Percentiles rank a stretch among this genome's conserved stretches.
These are phyloP conservation scores for Lichenothelia convexa DNA, from an alignment of 495 filamentous ascomycete species.

Conservation along the genomic window DNA sequence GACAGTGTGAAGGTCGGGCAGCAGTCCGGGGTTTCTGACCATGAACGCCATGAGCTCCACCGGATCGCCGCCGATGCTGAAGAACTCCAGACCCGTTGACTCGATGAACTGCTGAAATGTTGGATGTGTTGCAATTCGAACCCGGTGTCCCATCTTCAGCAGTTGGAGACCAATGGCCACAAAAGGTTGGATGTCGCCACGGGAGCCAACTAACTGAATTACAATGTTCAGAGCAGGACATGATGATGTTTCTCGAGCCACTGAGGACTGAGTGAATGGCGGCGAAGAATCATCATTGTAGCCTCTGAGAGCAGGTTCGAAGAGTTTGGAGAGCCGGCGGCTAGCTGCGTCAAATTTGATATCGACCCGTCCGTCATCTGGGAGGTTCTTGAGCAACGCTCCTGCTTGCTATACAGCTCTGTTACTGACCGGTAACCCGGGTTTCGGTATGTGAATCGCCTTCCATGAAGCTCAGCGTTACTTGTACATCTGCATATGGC, in stretches of 20 bases:
- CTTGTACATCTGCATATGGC: too few relatives aligned
- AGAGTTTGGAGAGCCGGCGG: slow-evolving; percentile 40
- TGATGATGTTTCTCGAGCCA: slow-evolving; percentile 37
- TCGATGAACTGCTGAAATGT: slow-evolving; percentile 38
- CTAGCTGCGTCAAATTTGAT: slow-evolving; percentile 58
- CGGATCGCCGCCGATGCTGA: slow-evolving; percentile 44
- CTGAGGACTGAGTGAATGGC: slow-evolving; percentile 43
- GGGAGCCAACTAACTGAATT: slow-evolving; percentile 34
- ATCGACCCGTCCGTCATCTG: slow-evolving; percentile 53
- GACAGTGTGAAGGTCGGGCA: slow-evolving; percentile 25
- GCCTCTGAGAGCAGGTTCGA: slow-evolving; percentile 43
- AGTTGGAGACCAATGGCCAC: slow-evolving; percentile 34
- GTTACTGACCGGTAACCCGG: too few relatives aligned
- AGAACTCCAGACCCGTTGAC: slow-evolving; percentile 40
- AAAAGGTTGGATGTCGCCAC: slow-evolving; percentile 37
- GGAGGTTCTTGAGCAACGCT: too few relatives aligned
- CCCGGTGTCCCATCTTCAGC: slow-evolving; percentile 26
- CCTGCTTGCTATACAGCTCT: too few relatives aligned
- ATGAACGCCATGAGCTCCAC: slow-evolving; percentile 42
- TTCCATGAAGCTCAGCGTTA: too few relatives aligned
- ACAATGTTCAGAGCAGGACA: slow-evolving; percentile 29
- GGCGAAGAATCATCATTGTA: slow-evolving; percentile 32
- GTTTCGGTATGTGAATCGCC: too few relatives aligned
- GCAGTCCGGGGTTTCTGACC: slow-evolving; percentile 27
- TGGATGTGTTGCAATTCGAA: slow-evolving; percentile 45